Conservation (phyloP, 129 eudicot genomes). For the Helichrysum umbraculigerum region DNA sequence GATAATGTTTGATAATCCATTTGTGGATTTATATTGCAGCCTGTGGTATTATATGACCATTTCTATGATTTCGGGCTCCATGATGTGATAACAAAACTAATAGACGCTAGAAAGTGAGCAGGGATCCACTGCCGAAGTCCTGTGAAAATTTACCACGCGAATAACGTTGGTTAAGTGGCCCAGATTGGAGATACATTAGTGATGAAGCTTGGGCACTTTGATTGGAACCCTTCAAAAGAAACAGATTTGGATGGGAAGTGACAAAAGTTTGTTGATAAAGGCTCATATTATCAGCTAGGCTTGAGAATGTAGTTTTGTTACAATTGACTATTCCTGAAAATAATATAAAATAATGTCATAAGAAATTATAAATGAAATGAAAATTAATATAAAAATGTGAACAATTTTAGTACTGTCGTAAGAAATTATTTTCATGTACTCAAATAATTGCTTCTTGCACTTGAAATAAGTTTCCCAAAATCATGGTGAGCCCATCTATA, state of each 20-base stretch:
- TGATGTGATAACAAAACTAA: slow-evolving; percentile 49
- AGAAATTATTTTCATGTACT: no score
- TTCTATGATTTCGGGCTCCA: slow-evolving; percentile 62
- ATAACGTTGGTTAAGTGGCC: slow-evolving; percentile 54
- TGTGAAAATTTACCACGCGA: slow-evolving; percentile 61
- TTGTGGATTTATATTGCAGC: slow-evolving; percentile 37
- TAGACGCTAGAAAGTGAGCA: slow-evolving; percentile 50
- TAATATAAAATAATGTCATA: background rate
- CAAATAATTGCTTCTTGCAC: no score
- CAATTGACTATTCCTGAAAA: background rate
- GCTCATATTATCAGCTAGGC: slow-evolving; percentile 55
- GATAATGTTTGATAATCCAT: background rate
- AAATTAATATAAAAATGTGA: no score
- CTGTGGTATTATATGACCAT: slow-evolving; percentile 60
- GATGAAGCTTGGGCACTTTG: slow-evolving; percentile 57
- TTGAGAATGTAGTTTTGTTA: slow-evolving; percentile 37
- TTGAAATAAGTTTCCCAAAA: no score
- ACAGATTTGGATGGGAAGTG: slow-evolving; percentile 57
- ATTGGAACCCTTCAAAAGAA: slow-evolving; percentile 65
- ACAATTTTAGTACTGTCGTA: no score
- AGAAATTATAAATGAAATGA: background rate
- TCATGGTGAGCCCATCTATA: no score
- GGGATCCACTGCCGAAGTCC: slow-evolving; percentile 61
- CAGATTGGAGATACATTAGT: slow-evolving; percentile 53
- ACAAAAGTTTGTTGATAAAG: slow-evolving; percentile 63